Evolutionary conservation across 2,329 filamentous ascomycete species (phyloP), one percentile per base, ranked within the genome.

Genomic region (Diaporthe sp.): DNA sequence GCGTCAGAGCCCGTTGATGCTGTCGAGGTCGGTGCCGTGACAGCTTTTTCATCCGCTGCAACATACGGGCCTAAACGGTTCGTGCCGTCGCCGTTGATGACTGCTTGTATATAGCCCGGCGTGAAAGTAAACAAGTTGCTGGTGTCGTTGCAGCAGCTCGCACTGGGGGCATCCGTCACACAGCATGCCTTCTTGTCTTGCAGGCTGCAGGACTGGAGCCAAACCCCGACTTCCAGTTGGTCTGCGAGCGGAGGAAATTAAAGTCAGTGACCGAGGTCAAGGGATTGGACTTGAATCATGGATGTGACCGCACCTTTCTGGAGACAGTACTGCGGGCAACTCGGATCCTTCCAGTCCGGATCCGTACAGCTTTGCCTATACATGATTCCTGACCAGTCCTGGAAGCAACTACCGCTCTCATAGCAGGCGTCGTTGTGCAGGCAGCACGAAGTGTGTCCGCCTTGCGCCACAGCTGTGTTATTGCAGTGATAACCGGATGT

Each of bases 311-410:
- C 25, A 67, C 61, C 44, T 67, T 67, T 67, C 61, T 67, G 61
- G 7, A 67, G 61, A 67, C 61, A 67, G 7, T 51, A 67, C 44
- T 51, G 61, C 10, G 61, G 61, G 44, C 61, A 67, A 51, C 42
- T 67, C 28, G 61, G 61, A 34, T 65, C 42, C 42, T 65, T 65
- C 61, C 61, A 65, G 10, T 17, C 10, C 25, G 42, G 61, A 19
- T 65, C 61, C 7, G 61, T 65, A 49, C 61, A 49, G 61, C 61
- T 65, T 34, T 65, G 61, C 19, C 61, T 49, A n/a, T 67, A 51
- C 44, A 67, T 51, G 12, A 67, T 37, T 8, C 61, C 61, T 9
- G 61, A 51, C 61, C 61, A 67, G 28, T 67, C 61, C 8, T 67
- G 61, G 19, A 49, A 67, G 6, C 61, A 67, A 67, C 44, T 51